These are phyloP conservation scores for Suillus tomentosus DNA, from an alignment of 768 basidiomycete genomes.

Conservation along the genomic window DNA sequence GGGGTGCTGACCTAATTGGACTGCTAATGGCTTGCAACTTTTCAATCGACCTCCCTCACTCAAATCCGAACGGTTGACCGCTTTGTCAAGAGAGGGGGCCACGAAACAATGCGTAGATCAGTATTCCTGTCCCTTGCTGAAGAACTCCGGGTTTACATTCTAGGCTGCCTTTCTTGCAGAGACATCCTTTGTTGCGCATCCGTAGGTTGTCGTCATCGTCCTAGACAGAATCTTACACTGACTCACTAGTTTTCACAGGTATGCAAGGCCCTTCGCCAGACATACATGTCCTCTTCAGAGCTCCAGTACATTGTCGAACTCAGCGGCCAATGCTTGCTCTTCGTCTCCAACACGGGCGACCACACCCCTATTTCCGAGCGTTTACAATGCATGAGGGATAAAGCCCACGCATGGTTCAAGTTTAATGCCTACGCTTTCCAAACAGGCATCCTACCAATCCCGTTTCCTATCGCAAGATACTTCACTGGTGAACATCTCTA, in stretches of 20 bases:
- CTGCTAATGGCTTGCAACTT: no score
- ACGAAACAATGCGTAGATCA: neutral
- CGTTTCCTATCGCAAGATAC: no score
- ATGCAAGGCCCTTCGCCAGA: neutral
- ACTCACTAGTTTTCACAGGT: neutral
- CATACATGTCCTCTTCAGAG: neutral
- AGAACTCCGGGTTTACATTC: neutral
- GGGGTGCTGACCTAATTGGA: no score
- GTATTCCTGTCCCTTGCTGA: neutral
- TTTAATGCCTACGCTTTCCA: neutral
- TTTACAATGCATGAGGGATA: neutral
- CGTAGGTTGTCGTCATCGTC: neutral
- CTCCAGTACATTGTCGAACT: neutral
- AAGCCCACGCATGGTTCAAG: neutral
- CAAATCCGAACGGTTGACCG: no score
- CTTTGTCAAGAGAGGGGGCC: neutral
- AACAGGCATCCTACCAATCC: neutral
- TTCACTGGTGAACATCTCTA: neutral
- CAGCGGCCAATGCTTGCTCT: neutral
- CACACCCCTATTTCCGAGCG: neutral
- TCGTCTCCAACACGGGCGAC: neutral
- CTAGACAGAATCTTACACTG: neutral
- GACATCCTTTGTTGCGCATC: neutral
- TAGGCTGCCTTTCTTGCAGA: neutral
- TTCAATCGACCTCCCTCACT: no score